Evolutionary conservation across 129 eudicot genomes (phyloP).

Genomic region (Saposhnikovia divaricata): DNA sequence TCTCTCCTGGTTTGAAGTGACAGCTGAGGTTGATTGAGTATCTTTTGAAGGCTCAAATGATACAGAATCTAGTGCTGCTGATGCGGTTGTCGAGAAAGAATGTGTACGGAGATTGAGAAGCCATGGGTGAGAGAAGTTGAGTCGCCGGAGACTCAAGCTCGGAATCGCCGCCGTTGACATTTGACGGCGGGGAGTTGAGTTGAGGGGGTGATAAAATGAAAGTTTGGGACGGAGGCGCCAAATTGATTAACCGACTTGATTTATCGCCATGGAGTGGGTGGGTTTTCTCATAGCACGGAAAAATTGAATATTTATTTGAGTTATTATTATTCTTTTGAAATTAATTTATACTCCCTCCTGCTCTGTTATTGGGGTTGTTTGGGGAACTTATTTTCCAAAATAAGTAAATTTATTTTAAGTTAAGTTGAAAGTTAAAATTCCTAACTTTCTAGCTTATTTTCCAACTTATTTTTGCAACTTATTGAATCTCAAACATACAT

Average conservation of each 20-base stretch:
- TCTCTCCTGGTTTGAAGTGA: constrained; percentile 13
- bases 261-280: too few species aligned
- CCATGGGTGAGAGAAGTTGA: constrained; percentile 30
- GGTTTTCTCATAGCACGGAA: too few species aligned
- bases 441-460: too few species aligned
- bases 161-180: constrained; percentile 40
- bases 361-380: too few species aligned
- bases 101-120: constrained; percentile 38
- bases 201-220: background rate
- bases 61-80: constrained; percentile 1
- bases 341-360: too few species aligned
- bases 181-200: constrained; percentile 23
- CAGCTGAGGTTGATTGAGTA: constrained; percentile 5
- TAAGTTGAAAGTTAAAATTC: too few species aligned
- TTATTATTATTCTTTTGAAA: too few species aligned
- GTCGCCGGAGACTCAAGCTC: constrained; percentile 38
- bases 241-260: background rate
- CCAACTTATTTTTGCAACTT: too few species aligned
- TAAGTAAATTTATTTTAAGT: too few species aligned
- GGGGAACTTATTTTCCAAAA: too few species aligned
- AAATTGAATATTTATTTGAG: too few species aligned
- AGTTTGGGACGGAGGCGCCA: background rate
- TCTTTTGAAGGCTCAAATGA: constrained; percentile 22
- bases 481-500: too few species aligned
- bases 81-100: constrained; percentile 17